Percentiles rank a stretch among this genome's conserved stretches.
Conservation (phyloP, 192 early-diverging fungal genomes). For the Coemansia reversa region DNA sequence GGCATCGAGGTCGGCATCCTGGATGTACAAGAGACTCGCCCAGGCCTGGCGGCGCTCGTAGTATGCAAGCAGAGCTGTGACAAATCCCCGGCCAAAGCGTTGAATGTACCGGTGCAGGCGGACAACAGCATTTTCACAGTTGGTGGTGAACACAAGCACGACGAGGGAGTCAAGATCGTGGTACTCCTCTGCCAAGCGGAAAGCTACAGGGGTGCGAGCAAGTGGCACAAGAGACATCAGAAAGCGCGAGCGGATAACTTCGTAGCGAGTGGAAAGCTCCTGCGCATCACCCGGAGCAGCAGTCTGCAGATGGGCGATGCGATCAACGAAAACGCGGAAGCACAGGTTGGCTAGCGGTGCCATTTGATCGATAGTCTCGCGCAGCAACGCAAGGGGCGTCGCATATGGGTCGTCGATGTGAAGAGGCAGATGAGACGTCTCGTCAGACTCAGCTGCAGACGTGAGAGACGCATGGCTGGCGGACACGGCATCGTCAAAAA, state of each 20-base stretch:
- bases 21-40: slow-evolving; percentile 37
- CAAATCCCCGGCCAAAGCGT: slow-evolving; percentile 38
- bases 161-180: slow-evolving; percentile 38
- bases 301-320: slow-evolving; percentile 15
- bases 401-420: slow-evolving; percentile 24
- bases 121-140: slow-evolving; percentile 22
- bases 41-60: slow-evolving; percentile 50
- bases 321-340: slow-evolving; percentile 40
- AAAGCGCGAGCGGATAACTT: slow-evolving; percentile 25
- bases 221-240: slow-evolving; percentile 44
- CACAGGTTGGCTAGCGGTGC: slow-evolving; percentile 40
- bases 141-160: slow-evolving; percentile 33
- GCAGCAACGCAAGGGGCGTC: slow-evolving; percentile 38
- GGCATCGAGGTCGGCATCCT: slow-evolving; percentile 15
- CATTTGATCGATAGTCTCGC: slow-evolving; percentile 37
- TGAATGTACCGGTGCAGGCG: slow-evolving; percentile 28
- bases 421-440: background rate
- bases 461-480: slow-evolving; percentile 9
- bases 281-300: slow-evolving; percentile 1
- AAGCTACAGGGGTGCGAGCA: slow-evolving; percentile 33
- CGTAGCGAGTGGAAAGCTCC: slow-evolving; percentile 24
- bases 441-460: slow-evolving; percentile 4
- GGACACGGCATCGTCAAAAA: slow-evolving; percentile 29
- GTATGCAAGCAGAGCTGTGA: slow-evolving; percentile 35
- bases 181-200: slow-evolving; percentile 50